phyloP scores from a whole-genome alignment of 768 basidiomycete species.

The Candolleomyces aberdarensis region DNA sequence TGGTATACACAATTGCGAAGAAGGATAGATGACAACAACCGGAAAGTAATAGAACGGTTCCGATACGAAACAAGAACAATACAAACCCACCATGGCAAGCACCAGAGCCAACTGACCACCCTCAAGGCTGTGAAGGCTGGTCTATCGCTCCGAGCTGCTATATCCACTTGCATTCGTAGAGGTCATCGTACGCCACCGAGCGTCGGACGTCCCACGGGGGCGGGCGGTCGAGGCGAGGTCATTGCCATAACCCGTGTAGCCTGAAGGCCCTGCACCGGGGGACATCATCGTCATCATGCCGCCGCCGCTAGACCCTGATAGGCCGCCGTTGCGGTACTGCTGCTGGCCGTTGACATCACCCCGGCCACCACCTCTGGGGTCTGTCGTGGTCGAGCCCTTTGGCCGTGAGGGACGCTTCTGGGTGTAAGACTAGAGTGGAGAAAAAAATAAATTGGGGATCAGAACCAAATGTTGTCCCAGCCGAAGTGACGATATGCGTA shows the following conservation, averaged over 20 bases:
- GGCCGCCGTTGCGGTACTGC: neutral
- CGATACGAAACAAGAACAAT: no score
- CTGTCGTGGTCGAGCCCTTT: conserved; percentile 44
- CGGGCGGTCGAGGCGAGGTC: conserved; percentile 27
- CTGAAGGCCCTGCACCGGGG: conserved; percentile 29
- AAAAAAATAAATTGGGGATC: neutral
- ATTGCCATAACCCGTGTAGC: neutral
- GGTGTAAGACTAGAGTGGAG: conserved; percentile 60
- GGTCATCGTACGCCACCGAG: conserved; percentile 38
- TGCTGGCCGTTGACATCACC: neutral
- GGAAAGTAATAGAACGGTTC: no score
- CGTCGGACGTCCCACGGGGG: conserved; percentile 74
- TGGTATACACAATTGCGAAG: no score
- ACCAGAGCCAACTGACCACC: neutral
- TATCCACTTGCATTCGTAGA: conserved; percentile 1
- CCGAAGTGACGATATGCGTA: conserved; percentile 27
- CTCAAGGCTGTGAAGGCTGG: neutral
- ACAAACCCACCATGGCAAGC: no score
- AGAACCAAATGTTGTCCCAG: no score
- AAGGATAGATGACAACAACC: no score
- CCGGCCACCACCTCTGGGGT: conserved; percentile 21
- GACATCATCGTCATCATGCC: conserved; percentile 23
- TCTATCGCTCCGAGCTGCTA: conserved; percentile 5
- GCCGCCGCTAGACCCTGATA: conserved; percentile 17
- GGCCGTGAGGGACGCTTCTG: conserved; percentile 65